Evolutionary conservation across 768 basidiomycete genomes (phyloP), one percentile per base, ranked within the genome.

Genomic region (Mycena rosella): DNA sequence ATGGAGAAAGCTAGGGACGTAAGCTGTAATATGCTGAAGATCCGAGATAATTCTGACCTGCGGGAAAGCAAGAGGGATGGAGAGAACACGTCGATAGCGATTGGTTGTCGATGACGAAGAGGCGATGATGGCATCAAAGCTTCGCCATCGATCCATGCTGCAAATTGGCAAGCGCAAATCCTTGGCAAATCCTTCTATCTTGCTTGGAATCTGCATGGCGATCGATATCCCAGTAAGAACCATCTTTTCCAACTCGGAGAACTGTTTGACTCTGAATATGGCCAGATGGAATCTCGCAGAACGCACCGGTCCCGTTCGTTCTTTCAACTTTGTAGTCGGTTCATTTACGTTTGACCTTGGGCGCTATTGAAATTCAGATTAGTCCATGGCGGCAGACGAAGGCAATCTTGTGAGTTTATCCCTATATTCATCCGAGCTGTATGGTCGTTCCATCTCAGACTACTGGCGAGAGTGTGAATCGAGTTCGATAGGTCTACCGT

Each of bases 211-310:
- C n/a, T n/a, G n/a, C n/a, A n/a, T n/a, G n/a, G n/a, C n/a, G n/a
- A n/a, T n/a, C n/a, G n/a, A n/a, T n/a, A n/a, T n/a, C n/a, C n/a
- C n/a, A n/a, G n/a, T n/a, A n/a, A n/a, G n/a, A n/a, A n/a, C n/a
- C n/a, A n/a, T n/a, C n/a, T n/a, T n/a, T n/a, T n/a, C n/a, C n/a
- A 71, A 65, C 62, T 63, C 65, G 29, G 45, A 67, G 76, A 78
- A 80, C 61, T 81, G 79, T 60, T 60, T 81, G 29, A 76, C 74
- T 20, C 68, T 80, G 32, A 79, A 79, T 61, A 73, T 80, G 74
- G 45, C 79, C 79, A 0, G 40, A 72, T 22, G 72, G 72, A 42
- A 74, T 74, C 7, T 75, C 74, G 22, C 56, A 48, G 38, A 74
- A 74, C 5, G 71, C 69, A 18, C 74, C 74, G 5, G 77, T 80